Conservation (phyloP, 805 yeast genomes). For the Hanseniaspora lindneri region DNA sequence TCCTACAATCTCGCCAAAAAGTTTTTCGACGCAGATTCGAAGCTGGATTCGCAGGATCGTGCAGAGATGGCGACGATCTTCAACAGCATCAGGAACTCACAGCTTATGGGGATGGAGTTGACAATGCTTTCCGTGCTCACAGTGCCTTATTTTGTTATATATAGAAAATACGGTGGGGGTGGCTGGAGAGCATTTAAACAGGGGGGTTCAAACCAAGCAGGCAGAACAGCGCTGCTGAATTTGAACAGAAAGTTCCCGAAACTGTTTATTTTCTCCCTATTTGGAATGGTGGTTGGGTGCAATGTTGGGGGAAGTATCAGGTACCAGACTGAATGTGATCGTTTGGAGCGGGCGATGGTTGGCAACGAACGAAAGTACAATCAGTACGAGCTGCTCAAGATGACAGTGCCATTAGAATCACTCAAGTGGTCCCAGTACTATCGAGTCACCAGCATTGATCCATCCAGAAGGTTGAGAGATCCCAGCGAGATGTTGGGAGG, state of each 20-base stretch:
- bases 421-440: slow-evolving; percentile 44
- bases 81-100: slow-evolving; percentile 28
- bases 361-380: slow-evolving; percentile 20
- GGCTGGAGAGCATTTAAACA: slow-evolving; percentile 21
- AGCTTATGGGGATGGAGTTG: slow-evolving; percentile 32
- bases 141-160: slow-evolving; percentile 33
- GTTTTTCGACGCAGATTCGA: slow-evolving; percentile 41
- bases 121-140: slow-evolving; percentile 34
- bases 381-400: slow-evolving; percentile 28
- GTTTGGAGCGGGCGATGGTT: slow-evolving; percentile 3
- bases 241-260: slow-evolving; percentile 23
- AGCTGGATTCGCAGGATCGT: slow-evolving; percentile 34
- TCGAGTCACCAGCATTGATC: slow-evolving; percentile 39
- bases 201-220: slow-evolving; percentile 5
- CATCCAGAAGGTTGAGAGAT: slow-evolving; percentile 42
- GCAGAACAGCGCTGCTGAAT: slow-evolving; percentile 1
- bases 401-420: slow-evolving; percentile 28
- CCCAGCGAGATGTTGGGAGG: slow-evolving; percentile 36
- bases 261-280: slow-evolving; percentile 35
- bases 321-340: slow-evolving; percentile 27
- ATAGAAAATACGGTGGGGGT: slow-evolving; percentile 31
- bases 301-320: slow-evolving; percentile 27
- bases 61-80: slow-evolving; percentile 32
- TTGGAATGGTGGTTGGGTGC: slow-evolving; percentile 30
- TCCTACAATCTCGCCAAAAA: slow-evolving; percentile 35